phyloP scores from a whole-genome alignment of 129 eudicot species.

The Saussurea involucrata region DNA sequence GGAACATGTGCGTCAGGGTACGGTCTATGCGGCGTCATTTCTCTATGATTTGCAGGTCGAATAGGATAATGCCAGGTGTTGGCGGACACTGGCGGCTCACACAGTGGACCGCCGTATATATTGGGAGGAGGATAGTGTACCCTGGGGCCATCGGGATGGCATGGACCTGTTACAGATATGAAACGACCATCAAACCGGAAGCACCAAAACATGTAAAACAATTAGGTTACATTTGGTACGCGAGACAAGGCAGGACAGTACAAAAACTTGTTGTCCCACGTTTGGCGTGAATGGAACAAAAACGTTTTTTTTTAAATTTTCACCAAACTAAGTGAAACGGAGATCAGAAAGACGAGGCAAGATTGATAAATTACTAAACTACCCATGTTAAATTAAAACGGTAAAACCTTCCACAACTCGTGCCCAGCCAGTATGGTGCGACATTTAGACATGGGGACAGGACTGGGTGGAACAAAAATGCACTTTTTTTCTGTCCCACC shows the following conservation, averaged over 20 bases:
- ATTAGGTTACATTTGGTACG: not conserved
- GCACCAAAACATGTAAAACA: not conserved
- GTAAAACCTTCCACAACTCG: too few relatives aligned
- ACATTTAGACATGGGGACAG: too few relatives aligned
- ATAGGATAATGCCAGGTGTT: constrained; percentile 67
- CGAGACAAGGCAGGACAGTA: too few relatives aligned
- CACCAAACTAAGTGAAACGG: not conserved
- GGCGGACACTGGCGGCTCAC: constrained; percentile 48
- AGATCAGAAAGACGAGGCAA: too few relatives aligned
- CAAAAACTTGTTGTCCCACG: too few relatives aligned
- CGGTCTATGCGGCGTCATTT: constrained; percentile 58
- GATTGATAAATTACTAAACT: too few relatives aligned
- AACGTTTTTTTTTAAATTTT: too few relatives aligned
- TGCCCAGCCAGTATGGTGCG: too few relatives aligned
- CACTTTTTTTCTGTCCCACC: not conserved
- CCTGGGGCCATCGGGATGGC: constrained; percentile 56
- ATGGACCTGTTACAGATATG: constrained; percentile 42
- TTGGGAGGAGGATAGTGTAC: constrained; percentile 38
- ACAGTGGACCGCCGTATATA: constrained; percentile 47
- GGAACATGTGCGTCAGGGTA: constrained; percentile 65
- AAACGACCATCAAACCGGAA: not conserved
- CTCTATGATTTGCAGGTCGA: constrained; percentile 58
- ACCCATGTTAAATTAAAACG: too few relatives aligned
- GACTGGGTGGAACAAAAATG: too few relatives aligned
- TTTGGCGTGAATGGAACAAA: too few relatives aligned